These are phyloP conservation scores for Eucalyptus regnans DNA, from an alignment of 345 rosid species.

Conservation along the genomic window DNA sequence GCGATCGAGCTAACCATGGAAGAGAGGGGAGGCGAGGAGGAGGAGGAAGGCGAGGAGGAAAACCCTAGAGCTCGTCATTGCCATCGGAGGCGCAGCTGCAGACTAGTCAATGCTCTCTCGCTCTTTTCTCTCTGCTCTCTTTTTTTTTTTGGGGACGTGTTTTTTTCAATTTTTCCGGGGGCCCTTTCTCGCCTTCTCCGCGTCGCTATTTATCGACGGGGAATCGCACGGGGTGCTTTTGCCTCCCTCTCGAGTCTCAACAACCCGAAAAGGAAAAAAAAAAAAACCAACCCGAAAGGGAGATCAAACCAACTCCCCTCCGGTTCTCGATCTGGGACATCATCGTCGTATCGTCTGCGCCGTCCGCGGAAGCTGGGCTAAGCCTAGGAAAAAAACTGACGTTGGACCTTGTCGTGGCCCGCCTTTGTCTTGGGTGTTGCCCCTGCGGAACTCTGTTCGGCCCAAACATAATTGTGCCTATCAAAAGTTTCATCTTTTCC, in stretches of 20 bases:
- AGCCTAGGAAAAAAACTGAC: neutral
- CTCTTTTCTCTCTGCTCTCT: neutral
- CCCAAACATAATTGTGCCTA: neutral
- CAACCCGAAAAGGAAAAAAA: too few relatives aligned
- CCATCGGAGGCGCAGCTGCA: neutral
- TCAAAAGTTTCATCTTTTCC: neutral
- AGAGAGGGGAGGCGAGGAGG: constrained; percentile 49
- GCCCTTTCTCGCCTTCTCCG: too few relatives aligned
- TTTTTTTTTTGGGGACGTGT: neutral
- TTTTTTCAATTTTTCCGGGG: neutral
- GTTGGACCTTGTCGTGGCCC: neutral
- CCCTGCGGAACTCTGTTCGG: neutral
- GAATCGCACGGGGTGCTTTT: neutral
- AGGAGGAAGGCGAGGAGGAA: constrained; percentile 60
- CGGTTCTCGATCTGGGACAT: neutral
- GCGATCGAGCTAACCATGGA: constrained; percentile 40
- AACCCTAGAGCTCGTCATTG: constrained; percentile 32
- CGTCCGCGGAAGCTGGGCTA: neutral
- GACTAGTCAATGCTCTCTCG: neutral
- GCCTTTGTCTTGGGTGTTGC: neutral
- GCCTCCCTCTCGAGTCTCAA: neutral
- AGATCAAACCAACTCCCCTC: neutral
- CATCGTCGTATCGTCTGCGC: neutral
- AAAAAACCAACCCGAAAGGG: too few relatives aligned
- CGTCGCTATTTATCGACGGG: neutral